Evolutionary conservation across 2,329 filamentous ascomycete genomes (phyloP).

Genomic region (Colletotrichum cordylinicola): DNA sequence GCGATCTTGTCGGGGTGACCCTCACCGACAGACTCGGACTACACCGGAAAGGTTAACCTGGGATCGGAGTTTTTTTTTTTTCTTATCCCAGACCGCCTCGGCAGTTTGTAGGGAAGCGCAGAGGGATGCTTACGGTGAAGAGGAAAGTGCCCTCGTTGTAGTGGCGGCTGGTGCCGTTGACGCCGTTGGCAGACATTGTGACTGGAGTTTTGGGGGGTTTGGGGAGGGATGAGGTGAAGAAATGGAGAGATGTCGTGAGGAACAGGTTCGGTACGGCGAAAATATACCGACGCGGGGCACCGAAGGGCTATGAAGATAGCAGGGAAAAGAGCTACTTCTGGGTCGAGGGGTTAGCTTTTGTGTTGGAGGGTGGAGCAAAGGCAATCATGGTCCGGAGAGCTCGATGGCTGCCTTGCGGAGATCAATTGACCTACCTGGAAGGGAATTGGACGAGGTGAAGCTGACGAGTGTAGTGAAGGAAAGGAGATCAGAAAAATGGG

Average conservation of each 20-base stretch:
- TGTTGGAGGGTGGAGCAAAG: background rate
- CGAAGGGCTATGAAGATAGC: slow-evolving; percentile 32
- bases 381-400: background rate
- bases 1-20: slow-evolving; percentile 97
- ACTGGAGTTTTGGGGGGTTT: slow-evolving; percentile 29
- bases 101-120: background rate
- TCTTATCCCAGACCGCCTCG: background rate
- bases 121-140: slow-evolving; percentile 68
- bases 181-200: slow-evolving; percentile 66
- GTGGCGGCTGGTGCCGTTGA: slow-evolving; percentile 48
- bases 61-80: background rate
- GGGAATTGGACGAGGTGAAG: background rate
- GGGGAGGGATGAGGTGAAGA: slow-evolving; percentile 19
- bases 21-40: slow-evolving; percentile 89
- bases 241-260: slow-evolving; percentile 32
- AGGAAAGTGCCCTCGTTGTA: slow-evolving; percentile 77
- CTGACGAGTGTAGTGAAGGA: background rate
- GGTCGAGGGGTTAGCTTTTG: background rate
- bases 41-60: slow-evolving; percentile 23
- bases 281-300: slow-evolving; percentile 24
- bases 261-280: slow-evolving; percentile 24
- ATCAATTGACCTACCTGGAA: background rate
- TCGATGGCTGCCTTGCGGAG: background rate
- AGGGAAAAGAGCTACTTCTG: slow-evolving; percentile 10
- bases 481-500: slow-evolving; percentile 6